Conservation (phyloP, 306 rosid species). For the Albizia julibrissin region DNA sequence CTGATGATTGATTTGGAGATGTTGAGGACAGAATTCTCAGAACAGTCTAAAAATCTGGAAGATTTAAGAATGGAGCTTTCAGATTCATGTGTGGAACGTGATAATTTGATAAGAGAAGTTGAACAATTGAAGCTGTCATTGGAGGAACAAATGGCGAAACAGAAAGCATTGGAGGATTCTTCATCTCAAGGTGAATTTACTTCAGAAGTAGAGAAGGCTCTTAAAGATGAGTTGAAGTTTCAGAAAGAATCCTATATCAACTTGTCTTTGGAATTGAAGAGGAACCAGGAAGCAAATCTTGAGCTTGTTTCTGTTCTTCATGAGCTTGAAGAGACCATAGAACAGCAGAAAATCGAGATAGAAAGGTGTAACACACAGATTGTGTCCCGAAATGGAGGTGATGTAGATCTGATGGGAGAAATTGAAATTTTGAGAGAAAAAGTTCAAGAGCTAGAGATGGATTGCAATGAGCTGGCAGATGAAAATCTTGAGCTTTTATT, state of each 20-base stretch:
- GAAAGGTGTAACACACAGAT: slow-evolving; percentile 43
- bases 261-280: slow-evolving; percentile 74
- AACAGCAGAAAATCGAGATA: slow-evolving; percentile 70
- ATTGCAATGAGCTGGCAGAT: slow-evolving; percentile 89
- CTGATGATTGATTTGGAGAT: slow-evolving; percentile 75
- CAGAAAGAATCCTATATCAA: slow-evolving; percentile 70
- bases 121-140: slow-evolving; percentile 51
- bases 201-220: slow-evolving; percentile 53
- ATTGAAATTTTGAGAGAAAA: slow-evolving; percentile 65
- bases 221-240: slow-evolving; percentile 75
- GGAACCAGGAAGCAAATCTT: slow-evolving; percentile 81
- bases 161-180: slow-evolving; percentile 46
- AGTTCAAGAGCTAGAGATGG: slow-evolving; percentile 85
- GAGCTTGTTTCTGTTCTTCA: slow-evolving; percentile 90
- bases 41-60: slow-evolving; percentile 56
- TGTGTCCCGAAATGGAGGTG: slow-evolving; percentile 43
- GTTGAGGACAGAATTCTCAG: slow-evolving; percentile 62
- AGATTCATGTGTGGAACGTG: slow-evolving; percentile 49
- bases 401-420: slow-evolving; percentile 56
- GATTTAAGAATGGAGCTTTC: slow-evolving; percentile 59
- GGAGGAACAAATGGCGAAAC: slow-evolving; percentile 48
- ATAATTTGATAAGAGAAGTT: slow-evolving; percentile 57
- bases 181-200: slow-evolving; percentile 46
- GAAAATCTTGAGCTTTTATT: slow-evolving; percentile 87
- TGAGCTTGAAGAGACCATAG: slow-evolving; percentile 83